A percentile compares a stretch with the other conserved stretches of the same genome.
These are phyloP conservation scores for Begonia peltatifolia DNA, from an alignment of 306 rosid species.

Conservation along the genomic window DNA sequence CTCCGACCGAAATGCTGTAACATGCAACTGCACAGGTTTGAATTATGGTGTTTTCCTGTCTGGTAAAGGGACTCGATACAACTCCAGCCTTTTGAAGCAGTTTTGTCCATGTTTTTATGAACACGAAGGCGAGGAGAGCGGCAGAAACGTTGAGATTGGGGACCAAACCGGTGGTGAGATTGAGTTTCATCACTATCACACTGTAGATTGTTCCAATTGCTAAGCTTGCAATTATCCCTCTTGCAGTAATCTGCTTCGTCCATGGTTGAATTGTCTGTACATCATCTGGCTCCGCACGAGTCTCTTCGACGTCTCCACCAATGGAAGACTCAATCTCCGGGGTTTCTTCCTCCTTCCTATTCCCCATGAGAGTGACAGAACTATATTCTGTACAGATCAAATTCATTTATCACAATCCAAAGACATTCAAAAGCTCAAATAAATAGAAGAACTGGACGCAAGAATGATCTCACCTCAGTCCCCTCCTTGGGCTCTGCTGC, in stretches of 20 bases:
- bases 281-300: slow-evolving; percentile 28
- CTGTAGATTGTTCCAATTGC: slow-evolving; percentile 71
- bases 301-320: slow-evolving; percentile 25
- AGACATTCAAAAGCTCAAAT: too few species aligned
- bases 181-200: slow-evolving; percentile 77
- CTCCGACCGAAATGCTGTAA: slow-evolving; percentile 87
- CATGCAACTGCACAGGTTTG: slow-evolving; percentile 98
- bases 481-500: too few species aligned
- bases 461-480: too few species aligned
- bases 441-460: too few species aligned
- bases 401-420: too few species aligned
- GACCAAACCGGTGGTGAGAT: slow-evolving; percentile 85
- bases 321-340: slow-evolving; percentile 33
- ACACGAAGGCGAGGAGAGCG: slow-evolving; percentile 85
- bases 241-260: slow-evolving; percentile 54
- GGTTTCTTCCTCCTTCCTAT: slow-evolving; percentile 15
- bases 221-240: slow-evolving; percentile 64
- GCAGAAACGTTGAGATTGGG: slow-evolving; percentile 97
- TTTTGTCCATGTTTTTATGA: slow-evolving; percentile 70
- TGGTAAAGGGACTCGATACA: slow-evolving; percentile 69
- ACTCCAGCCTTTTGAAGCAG: slow-evolving; percentile 66
- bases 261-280: slow-evolving; percentile 44
- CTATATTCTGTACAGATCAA: background rate
- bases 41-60: slow-evolving; percentile 85
- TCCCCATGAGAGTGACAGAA: slow-evolving; percentile 25